Evolutionary conservation across 495 filamentous ascomycete genomes (phyloP), one percentile per base, ranked within the genome.

Genomic region (Chlorociboria aeruginascens): DNA sequence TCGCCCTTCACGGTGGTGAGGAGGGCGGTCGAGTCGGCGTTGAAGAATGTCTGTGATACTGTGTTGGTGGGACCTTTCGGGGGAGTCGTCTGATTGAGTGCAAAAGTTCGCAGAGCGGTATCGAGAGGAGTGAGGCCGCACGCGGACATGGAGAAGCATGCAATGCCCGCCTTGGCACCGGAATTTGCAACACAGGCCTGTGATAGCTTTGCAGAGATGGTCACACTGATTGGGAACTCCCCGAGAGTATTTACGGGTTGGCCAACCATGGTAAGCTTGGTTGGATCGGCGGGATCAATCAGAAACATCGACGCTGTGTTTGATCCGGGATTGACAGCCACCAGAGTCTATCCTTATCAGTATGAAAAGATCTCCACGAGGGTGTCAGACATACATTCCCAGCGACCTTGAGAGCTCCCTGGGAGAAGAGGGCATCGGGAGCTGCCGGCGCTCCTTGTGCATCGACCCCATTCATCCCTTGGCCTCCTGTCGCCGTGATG

Each of bases 241-340:
- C 69, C 78, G 7, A 70, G 63, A 25, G 76, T 58, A 12, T 51
- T 40, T 1, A 59, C 61, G 0, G 71, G 71, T 6, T 57, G 20
- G 32, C 72, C 73, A 28, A 75, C 46, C n/a, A 65, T 40, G 0
- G 59, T 62, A 32, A 78, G 55, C 8, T 65, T 48, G 20, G 66
- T 69, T 3, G 77, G 69, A 53, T 79, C 58, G 6, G 50, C 12
- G 0, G 58, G 43, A 16, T 57, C 57, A 59, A 82, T 79, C 40
- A 59, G 49, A 37, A 82, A 62, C 69, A 78, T 71, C 48, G 65
- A 68, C 2, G 78, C 35, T 2, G 72, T 72, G 56, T 79, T 75
- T 33, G 72, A 78, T 31, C 76, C 76, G n/a, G 78, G 62, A 58
- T 81, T 81, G 33, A 81, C 75, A 17, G 72, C 74, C 45, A 81